Evolutionary conservation across 768 basidiomycete species (phyloP).

Genomic region (Daedalea quercina): DNA sequence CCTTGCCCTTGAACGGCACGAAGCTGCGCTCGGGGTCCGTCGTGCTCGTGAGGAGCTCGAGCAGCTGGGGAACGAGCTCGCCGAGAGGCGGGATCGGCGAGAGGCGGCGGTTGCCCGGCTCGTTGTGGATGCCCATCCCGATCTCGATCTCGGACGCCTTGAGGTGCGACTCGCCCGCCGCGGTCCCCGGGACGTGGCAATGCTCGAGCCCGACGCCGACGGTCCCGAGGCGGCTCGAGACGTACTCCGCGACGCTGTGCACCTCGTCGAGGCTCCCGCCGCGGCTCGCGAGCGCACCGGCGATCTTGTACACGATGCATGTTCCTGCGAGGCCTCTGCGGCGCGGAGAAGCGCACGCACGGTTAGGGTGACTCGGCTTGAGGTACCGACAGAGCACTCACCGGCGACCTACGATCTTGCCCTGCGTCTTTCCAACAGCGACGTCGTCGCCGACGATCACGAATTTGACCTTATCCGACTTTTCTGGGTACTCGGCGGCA

Average conservation of each 20-base stretch:
- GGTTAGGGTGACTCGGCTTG: too few relatives aligned
- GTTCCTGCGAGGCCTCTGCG: conserved; percentile 75
- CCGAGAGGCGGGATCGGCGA: conserved; percentile 68
- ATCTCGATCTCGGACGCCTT: conserved; percentile 70
- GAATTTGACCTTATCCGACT: conserved; percentile 62
- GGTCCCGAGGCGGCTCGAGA: conserved; percentile 64
- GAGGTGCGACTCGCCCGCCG: conserved; percentile 47
- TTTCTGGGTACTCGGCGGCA: conserved; percentile 60
- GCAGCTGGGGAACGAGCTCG: conserved; percentile 61
- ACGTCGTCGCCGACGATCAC: conserved; percentile 89
- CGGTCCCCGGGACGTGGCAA: conserved; percentile 83
- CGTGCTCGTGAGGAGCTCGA: conserved; percentile 66
- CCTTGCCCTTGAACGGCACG: conserved; percentile 58
- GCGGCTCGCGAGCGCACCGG: conserved; percentile 69
- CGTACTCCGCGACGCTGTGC: conserved; percentile 55
- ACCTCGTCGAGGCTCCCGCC: conserved; percentile 69
- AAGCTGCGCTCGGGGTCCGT: conserved; percentile 74
- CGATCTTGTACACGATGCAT: conserved; percentile 84
- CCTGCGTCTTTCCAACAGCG: conserved; percentile 75
- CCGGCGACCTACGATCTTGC: conserved; percentile 82
- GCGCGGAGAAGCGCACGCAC: not conserved
- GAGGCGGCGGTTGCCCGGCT: conserved; percentile 63
- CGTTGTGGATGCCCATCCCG: conserved; percentile 90
- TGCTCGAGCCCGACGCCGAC: conserved; percentile 87
- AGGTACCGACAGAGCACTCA: conserved; percentile 19